phyloP scores from a whole-genome alignment of 2,329 filamentous ascomycete genomes.

The Arthrobotrys iridis region DNA sequence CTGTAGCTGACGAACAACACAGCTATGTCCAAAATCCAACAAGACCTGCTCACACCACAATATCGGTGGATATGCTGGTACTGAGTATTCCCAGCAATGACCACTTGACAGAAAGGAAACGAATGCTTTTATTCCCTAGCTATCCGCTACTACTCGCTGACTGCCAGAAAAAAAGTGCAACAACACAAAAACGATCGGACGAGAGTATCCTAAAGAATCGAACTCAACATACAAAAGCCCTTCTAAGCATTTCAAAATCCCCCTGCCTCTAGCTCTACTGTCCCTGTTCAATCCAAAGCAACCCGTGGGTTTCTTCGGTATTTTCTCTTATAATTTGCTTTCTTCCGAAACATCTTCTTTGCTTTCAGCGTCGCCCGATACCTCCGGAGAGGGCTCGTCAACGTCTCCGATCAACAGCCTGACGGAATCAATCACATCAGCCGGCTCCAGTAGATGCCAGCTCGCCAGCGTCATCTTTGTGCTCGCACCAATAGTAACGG shows the following conservation, averaged over 20 bases:
- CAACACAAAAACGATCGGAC: background rate
- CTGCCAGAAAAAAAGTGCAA: background rate
- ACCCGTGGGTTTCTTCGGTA: background rate
- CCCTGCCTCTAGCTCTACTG: background rate
- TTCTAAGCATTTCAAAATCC: background rate
- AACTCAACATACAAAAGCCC: background rate
- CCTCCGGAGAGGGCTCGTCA: conserved; percentile 3
- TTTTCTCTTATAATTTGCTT: conserved; percentile 5
- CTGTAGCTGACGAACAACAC: too few relatives aligned
- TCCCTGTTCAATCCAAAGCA: background rate
- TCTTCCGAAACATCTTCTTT: background rate
- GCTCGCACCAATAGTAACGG: conserved; percentile 89
- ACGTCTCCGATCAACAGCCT: conserved; percentile 66
- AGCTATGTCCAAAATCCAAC: too few relatives aligned
- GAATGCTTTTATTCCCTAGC: conserved; percentile 30
- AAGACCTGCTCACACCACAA: too few relatives aligned
- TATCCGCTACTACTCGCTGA: conserved; percentile 22
- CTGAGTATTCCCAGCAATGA: too few relatives aligned
- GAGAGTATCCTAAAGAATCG: conserved; percentile 4
- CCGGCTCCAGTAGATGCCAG: conserved; percentile 88
- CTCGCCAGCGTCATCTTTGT: conserved; percentile 90
- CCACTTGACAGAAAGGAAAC: background rate
- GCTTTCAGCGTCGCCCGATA: conserved; percentile 6
- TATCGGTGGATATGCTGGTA: too few relatives aligned
- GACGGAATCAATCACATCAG: conserved; percentile 80